Evolutionary conservation across 768 basidiomycete species (phyloP), one percentile per base, ranked within the genome.

Genomic region (Lentinula boryana): DNA sequence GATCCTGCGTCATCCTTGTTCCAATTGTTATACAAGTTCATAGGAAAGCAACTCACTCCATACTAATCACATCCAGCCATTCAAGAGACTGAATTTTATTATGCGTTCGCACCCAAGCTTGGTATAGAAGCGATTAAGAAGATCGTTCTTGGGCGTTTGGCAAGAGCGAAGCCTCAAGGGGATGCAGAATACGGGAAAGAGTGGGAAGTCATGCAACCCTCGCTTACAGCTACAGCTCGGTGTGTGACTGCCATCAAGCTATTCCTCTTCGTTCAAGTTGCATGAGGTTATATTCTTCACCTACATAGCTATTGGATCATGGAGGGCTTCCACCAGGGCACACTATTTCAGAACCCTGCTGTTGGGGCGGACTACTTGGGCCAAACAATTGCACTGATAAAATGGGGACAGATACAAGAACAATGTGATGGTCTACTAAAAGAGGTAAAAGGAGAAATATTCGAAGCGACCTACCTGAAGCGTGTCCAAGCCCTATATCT

Each of bases 171-270:
- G 36, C 36, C 36, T 38, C 4, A 38, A 13, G 41, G 41, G 12
- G 41, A 43, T 0, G 16, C 16, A 8, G 13, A 43, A 15, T n/a
- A 43, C 5, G n/a, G 16, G 13, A 43, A 64, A 41, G 63, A 66
- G n/a, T 68, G 67, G 65, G 46, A 60, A 7, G n/a, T 46, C 4
- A 58, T 58, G 15, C 65, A 64, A 46, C 58, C 50, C 1, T 62
- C 68, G 1, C 38, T 67, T 15, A 63, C 63, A 5, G 3, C 63
- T 1, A 67, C 66, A 31, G 50, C 67, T 46, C 64, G 68, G 68
- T 69, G 48, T 36, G 10, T 18, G 35, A 23, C 13, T 15, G 51
- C 10, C 3, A 18, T 9, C 12, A 56, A 32, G n/a, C 18, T 40
- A 16, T 18, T 43, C 40, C 9, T 27, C 13, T 31, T 18, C 5